Evolutionary conservation across 164 flowering plant genomes (phyloP), one percentile per base, ranked within the genome.

Genomic region (Aristolochia californica): DNA sequence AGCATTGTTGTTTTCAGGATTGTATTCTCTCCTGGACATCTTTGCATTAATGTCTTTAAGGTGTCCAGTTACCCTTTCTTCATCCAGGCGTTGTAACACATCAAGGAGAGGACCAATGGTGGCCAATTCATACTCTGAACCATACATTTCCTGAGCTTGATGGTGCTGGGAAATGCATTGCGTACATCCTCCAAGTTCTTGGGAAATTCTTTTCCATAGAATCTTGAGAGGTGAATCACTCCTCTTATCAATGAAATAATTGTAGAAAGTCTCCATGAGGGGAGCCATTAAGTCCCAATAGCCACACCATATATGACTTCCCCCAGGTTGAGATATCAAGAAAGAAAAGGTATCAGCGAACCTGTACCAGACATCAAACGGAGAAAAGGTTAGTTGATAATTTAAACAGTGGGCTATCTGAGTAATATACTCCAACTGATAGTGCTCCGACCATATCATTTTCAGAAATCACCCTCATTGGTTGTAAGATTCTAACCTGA

Each of bases 111-210:
- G 90, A 55, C 78, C 73, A 44, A 88, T 62, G 11, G 79, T 67
- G 53, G 74, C 74, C 10, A 56, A 65, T 45, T 91, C 98, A 59
- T 86, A 88, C 70, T 91, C 96, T 23, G 50, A 25, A 20, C 24
- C 53, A 66, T 86, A 88, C 76, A 68, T 75, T 62, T 86, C 86
- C 65, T 78, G 87, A 27, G 95, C 87, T 67, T 86, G 90, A 70
- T 91, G 95, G 60, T 91, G 84, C 76, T 87, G 95, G 53, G 77
- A 85, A 54, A 85, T 71, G 66, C 98, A 91, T 15, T 80, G 88
- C n/a, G 84, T 70, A 72, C 98, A 91, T 13, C 26, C 62, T 25
- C 78, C 62, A 85, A 91, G 72, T 73, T 91, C 98, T 23, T 62
- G 67, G 60, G 88, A 84, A 18, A 85, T 74, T 66, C 98, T 83